Conservation (phyloP, 176 grass and related monocot genomes). For the Musa itinerans region DNA sequence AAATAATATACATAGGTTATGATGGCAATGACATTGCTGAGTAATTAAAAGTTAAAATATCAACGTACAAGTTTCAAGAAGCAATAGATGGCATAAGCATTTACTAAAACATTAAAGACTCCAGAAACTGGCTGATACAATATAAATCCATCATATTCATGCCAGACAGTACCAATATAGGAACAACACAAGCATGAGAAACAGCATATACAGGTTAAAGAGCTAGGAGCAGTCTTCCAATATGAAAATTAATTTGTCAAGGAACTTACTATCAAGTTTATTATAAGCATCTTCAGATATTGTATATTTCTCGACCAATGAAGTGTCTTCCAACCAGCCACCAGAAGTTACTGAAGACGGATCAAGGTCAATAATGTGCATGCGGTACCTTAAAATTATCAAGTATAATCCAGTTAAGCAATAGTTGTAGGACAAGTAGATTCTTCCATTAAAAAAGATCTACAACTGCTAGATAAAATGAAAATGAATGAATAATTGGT, state of each 20-base stretch:
- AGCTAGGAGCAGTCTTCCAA: neutral
- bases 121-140: neutral
- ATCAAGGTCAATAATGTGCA: constrained; percentile 88
- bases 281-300: constrained; percentile 87
- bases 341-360: constrained; percentile 76
- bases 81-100: neutral
- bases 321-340: constrained; percentile 96
- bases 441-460: neutral
- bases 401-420: neutral
- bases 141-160: neutral
- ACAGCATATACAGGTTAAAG: neutral
- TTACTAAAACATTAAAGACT: neutral
- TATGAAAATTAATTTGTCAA: neutral
- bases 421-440: neutral
- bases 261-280: constrained; percentile 62
- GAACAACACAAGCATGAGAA: neutral
- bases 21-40: neutral
- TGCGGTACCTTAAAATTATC: constrained; percentile 44
- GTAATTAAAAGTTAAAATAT: neutral
- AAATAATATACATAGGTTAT: neutral
- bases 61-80: neutral
- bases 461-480: too few relatives aligned
- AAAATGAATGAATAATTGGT: too few relatives aligned
- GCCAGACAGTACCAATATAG: neutral
- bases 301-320: constrained; percentile 83